These are phyloP conservation scores for Knufia fluminis DNA, from an alignment of 2,329 filamentous ascomycete genomes.

Conservation along the genomic window DNA sequence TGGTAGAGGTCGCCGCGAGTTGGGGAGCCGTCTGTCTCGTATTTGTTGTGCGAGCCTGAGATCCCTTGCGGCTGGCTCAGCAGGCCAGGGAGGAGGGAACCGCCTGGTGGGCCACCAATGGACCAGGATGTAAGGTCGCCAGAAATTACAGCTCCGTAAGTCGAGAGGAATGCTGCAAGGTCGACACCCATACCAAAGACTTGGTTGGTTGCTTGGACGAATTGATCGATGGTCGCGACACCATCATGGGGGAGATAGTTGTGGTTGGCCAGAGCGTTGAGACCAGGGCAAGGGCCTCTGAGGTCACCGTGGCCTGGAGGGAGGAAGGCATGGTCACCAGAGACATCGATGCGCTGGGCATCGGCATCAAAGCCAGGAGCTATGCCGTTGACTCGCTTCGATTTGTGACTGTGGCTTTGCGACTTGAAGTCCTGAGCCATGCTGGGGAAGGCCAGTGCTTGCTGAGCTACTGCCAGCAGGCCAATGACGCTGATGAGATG, in stretches of 20 bases:
- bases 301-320: conserved; percentile 19
- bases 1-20: conserved; percentile 20
- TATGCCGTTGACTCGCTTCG: not conserved
- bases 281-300: conserved; percentile 31
- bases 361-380: conserved; percentile 2
- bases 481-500: not conserved
- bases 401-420: conserved; percentile 8
- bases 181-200: conserved; percentile 33
- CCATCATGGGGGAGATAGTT: conserved; percentile 34
- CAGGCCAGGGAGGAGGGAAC: conserved; percentile 13
- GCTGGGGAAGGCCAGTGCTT: not conserved
- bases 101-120: conserved; percentile 19
- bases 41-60: conserved; percentile 20
- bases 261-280: conserved; percentile 35
- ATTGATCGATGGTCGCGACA: conserved; percentile 28
- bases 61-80: conserved; percentile 18
- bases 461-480: not conserved
- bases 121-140: conserved; percentile 19
- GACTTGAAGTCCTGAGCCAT: conserved; percentile 19
- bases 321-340: conserved; percentile 8
- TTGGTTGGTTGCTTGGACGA: conserved; percentile 25
- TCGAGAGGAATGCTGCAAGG: conserved; percentile 29
- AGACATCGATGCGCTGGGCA: conserved; percentile 6
- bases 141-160: conserved; percentile 25
- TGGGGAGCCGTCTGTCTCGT: conserved; percentile 22